Base-by-base conservation (phyloP, 345 rosid genomes). In the Ailanthus altissimus region DNA sequence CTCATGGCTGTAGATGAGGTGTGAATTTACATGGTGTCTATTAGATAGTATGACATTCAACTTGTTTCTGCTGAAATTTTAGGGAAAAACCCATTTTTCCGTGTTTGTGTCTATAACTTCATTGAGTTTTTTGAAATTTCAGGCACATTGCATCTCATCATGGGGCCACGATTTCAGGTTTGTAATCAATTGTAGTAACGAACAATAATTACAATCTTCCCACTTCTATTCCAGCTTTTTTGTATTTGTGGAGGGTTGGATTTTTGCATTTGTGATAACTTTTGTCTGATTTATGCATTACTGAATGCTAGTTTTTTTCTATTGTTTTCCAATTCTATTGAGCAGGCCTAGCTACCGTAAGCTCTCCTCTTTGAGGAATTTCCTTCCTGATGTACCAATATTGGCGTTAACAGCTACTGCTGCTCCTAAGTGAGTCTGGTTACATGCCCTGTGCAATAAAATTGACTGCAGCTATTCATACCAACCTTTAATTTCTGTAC, bases 91-190 rank as follows among this genome's bases (percentile, higher is more conserved):
- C 2, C 40, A 40, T 42, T 61, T 66, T 18, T 43, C 12, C 16
- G 47, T 51, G 75, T 66, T 42, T 72, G 21, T 42, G 42, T 75
- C 54, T 70, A 28, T 67, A 73, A 46, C 73, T 28, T 75, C 53
- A 70, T 20, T 23, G 40, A 66, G 77, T 72, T 70, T 81, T 40
- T 1, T 2, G 73, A 79, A 77, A 80, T 88, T 61, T 64, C 92
- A 96, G 97, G 98, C 98, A 71, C 99, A 96, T 77, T 96, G 98
- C 85, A 91, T 95, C 85, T 95, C 99, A 74, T 81, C 94, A 15
- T 96, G 99, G 99, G 98, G 99, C 75, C 98, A 96, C 76, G 97
- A 96, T 85, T 96, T 96, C 90, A 96, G 99, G 99, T 92, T 83
- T 61, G 86, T 82, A 26, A 60, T 69, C 73, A 12, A 62, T 85